Percentiles rank a stretch among this genome's conserved stretches.
phyloP scores from a whole-genome alignment of 2,329 filamentous ascomycete species.

The Plectosphaerella sp. region DNA sequence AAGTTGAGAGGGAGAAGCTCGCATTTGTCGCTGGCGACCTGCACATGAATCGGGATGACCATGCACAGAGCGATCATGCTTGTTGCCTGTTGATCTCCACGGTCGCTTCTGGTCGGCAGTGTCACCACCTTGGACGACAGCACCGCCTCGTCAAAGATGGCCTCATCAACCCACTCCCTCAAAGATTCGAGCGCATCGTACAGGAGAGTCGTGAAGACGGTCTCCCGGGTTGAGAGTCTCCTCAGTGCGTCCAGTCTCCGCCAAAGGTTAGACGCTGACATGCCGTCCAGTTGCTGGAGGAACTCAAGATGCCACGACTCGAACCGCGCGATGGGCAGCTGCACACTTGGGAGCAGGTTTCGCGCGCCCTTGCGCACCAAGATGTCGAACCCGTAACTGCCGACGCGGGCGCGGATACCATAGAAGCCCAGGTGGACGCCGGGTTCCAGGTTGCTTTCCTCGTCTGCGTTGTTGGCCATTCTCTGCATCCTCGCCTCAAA shows the following conservation, averaged over 20 bases:
- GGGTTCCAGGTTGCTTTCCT: conserved; percentile 39
- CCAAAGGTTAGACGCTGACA: conserved; percentile 33
- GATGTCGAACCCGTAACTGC: conserved; percentile 56
- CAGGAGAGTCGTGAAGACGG: conserved; percentile 40
- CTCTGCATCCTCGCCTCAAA: conserved; percentile 56
- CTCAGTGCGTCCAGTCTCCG: conserved; percentile 30
- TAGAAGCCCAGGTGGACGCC: conserved; percentile 57
- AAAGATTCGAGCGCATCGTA: conserved; percentile 35
- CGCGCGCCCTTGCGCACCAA: conserved; percentile 51
- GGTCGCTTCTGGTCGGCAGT: conserved; percentile 24
- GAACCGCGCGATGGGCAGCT: conserved; percentile 47
- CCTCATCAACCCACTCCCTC: conserved; percentile 35
- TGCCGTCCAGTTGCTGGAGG: conserved; percentile 43
- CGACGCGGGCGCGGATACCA: conserved; percentile 47
- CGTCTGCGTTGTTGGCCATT: conserved; percentile 57
- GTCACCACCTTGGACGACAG: conserved; percentile 37
- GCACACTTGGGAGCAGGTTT: conserved; percentile 57
- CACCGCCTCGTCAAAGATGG: conserved; percentile 40
- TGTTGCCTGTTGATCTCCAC: conserved; percentile 14
- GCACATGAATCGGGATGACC: conserved; percentile 57
- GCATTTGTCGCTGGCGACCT: conserved; percentile 44
- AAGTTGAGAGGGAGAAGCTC: conserved; percentile 59
- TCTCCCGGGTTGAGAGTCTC: conserved; percentile 33
- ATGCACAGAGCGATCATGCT: conserved; percentile 53
- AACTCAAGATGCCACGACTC: conserved; percentile 52